Base-by-base conservation (phyloP, 768 basidiomycete genomes). In the Russula emetica region DNA sequence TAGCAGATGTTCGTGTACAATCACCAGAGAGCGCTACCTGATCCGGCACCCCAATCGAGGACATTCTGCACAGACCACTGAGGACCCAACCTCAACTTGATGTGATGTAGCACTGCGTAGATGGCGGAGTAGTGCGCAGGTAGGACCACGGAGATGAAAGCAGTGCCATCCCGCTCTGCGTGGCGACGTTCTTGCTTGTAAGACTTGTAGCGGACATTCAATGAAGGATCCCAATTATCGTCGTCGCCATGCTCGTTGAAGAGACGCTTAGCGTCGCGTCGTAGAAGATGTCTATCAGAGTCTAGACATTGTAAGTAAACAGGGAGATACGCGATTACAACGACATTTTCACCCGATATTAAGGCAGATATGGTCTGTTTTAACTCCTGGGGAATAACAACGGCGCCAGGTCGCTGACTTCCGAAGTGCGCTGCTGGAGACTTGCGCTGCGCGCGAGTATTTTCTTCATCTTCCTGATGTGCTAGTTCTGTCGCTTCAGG, bases 101-200 rank as follows among this genome's bases (percentile, higher is more conserved):
- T 68, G 66, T 92, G 86, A 53, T 82, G 77, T 20, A 95, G 75
- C 6, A 94, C 90, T n/a, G 87, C 78, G 55, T 77, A 80, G 56
- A 94, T 88, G 2, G 86, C 91, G 52, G 91, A 83, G 72, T 90
- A 95, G 75, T 94, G 89, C 3, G 87, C 85, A 1, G 93, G 93
- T 67, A 95, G 81, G n/a, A 86, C 88, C 55, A 94, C 80, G 14
- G 90, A 85, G 16, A 88, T 87, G 72, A 94, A 95, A 5, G 93
- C 93, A 28, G 88, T 85, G 26, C 87, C 91, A 67, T 94, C 90
- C 30, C 88, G 80, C 60, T 82, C 79, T 45, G 77, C 77, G 72
- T 90, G 88, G 30, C 80, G 81, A 61, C 74, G 74, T 40, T 81
- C 79, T 70, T 89, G 86, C 58, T 77, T 75, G 47, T 78, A 75